Conservation (phyloP, 2,329 filamentous ascomycete species). For the Corinectria fuckeliana region DNA sequence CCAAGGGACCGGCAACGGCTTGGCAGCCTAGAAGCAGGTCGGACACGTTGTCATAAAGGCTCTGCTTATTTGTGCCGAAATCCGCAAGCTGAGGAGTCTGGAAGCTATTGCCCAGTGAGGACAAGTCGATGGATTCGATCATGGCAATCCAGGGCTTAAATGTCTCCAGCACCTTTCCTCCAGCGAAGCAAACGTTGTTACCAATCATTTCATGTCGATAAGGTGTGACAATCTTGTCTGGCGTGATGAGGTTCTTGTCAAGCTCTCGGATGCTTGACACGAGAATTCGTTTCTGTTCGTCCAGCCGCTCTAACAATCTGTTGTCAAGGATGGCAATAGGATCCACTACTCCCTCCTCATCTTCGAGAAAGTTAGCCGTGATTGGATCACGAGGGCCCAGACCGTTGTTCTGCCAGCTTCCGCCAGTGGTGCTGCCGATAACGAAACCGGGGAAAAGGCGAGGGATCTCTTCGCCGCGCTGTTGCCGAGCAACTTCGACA, state of each 20-base stretch:
- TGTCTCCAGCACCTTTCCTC: slow-evolving; percentile 81
- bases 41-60: slow-evolving; percentile 89
- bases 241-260: slow-evolving; percentile 79
- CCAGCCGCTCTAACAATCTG: slow-evolving; percentile 79
- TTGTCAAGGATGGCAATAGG: slow-evolving; percentile 77
- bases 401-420: slow-evolving; percentile 83
- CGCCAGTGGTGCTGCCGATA: slow-evolving; percentile 80
- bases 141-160: slow-evolving; percentile 90
- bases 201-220: slow-evolving; percentile 80
- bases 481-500: slow-evolving; percentile 92
- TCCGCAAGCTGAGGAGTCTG: slow-evolving; percentile 87
- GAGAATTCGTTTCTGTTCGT: slow-evolving; percentile 84
- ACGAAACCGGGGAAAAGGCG: slow-evolving; percentile 95
- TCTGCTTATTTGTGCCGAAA: slow-evolving; percentile 90
- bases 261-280: slow-evolving; percentile 86
- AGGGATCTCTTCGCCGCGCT: slow-evolving; percentile 90
- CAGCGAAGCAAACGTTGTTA: slow-evolving; percentile 81
- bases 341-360: slow-evolving; percentile 75
- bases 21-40: slow-evolving; percentile 90
- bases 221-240: slow-evolving; percentile 82
- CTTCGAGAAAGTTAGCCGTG: slow-evolving; percentile 85
- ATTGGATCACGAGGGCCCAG: slow-evolving; percentile 71
- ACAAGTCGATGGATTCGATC: slow-evolving; percentile 90
- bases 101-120: slow-evolving; percentile 76
- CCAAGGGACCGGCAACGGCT: slow-evolving; percentile 86